These are phyloP conservation scores for Chenopodium suecicum DNA, from an alignment of 148 eudicot genomes.

Conservation along the genomic window DNA sequence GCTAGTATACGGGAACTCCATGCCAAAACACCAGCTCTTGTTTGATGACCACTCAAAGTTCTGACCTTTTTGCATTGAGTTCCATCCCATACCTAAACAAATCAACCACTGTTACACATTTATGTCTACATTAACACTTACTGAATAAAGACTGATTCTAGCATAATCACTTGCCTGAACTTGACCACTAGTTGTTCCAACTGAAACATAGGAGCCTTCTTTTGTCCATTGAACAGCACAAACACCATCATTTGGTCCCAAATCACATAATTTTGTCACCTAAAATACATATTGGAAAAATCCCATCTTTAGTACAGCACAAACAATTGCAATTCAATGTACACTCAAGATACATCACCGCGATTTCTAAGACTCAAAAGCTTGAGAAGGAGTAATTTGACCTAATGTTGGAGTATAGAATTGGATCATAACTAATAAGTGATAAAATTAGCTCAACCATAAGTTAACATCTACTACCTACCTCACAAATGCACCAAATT, in stretches of 20 bases:
- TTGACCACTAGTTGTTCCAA: slow-evolving; percentile 86
- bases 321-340: not conserved
- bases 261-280: slow-evolving; percentile 92
- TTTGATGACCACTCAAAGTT: slow-evolving; percentile 90
- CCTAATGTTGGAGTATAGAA: too few species aligned
- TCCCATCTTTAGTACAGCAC: not conserved
- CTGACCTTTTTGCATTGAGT: slow-evolving; percentile 82
- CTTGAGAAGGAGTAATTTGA: too few species aligned
- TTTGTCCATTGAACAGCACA: slow-evolving; percentile 96
- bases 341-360: too few species aligned
- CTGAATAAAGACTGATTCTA: not conserved
- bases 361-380: too few species aligned
- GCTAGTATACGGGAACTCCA: slow-evolving; percentile 93
- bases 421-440: not conserved
- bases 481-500: not conserved
- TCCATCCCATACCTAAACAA: slow-evolving; percentile 84
- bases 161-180: slow-evolving; percentile 59
- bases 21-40: slow-evolving; percentile 90
- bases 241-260: slow-evolving; percentile 84
- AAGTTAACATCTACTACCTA: too few species aligned
- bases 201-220: slow-evolving; percentile 91
- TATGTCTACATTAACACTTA: not conserved
- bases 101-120: not conserved
- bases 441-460: not conserved
- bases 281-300: slow-evolving; percentile 20